Conservation (phyloP, 441 rosid species). For the Erodium trifolium region DNA sequence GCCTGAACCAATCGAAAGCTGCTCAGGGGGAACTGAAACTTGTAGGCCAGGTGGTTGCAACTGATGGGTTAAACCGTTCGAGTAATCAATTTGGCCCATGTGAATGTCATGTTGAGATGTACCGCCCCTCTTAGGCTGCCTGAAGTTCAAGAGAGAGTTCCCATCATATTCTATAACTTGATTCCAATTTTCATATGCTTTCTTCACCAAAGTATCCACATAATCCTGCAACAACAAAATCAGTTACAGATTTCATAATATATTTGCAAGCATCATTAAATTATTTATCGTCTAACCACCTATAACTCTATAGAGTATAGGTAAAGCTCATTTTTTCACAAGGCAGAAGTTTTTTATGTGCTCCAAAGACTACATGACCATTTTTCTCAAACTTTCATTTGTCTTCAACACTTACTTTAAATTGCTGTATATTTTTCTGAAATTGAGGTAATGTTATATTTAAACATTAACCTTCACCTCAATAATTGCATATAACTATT, state of each 20-base stretch:
- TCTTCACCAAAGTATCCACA: slow-evolving; percentile 82
- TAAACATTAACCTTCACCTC: not conserved
- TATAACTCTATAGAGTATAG: not conserved
- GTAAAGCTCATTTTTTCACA: not conserved
- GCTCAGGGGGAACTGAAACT: slow-evolving; percentile 45
- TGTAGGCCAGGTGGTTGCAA: slow-evolving; percentile 34
- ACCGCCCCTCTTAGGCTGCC: slow-evolving; percentile 48
- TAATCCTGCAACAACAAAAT: slow-evolving; percentile 47
- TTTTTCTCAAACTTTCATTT: not conserved
- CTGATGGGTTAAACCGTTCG: slow-evolving; percentile 39
- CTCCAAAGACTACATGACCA: not conserved
- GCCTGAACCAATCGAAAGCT: slow-evolving; percentile 39
- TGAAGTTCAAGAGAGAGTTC: slow-evolving; percentile 58
- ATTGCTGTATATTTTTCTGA: not conserved
- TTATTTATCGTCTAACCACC: not conserved
- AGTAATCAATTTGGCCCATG: slow-evolving; percentile 34
- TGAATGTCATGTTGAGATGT: slow-evolving; percentile 43
- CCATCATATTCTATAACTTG: slow-evolving; percentile 86
- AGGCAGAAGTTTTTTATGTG: not conserved
- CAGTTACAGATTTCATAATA: not conserved
- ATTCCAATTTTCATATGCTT: slow-evolving; percentile 93
- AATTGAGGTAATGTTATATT: not conserved
- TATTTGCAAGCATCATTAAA: not conserved
- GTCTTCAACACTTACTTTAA: not conserved
- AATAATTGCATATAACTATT: not conserved